phyloP scores from a whole-genome alignment of 2,329 filamentous ascomycete genomes.

The Colletotrichum sp. region DNA sequence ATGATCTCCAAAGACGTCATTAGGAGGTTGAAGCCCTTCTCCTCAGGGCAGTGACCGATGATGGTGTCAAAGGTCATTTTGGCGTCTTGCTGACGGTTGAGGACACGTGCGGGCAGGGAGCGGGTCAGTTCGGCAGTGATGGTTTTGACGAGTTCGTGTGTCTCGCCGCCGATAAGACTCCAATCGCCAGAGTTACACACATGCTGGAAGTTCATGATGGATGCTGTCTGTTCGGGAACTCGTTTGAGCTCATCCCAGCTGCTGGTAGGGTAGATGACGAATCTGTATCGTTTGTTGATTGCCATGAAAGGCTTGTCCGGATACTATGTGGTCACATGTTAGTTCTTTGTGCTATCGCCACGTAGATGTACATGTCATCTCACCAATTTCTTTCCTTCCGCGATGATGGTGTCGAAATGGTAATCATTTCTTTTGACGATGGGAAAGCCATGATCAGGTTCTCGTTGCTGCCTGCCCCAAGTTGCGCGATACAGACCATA shows the following conservation, averaged over 20 bases:
- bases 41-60: not conserved
- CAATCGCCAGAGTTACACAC: not conserved
- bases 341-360: not conserved
- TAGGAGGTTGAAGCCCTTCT: not conserved
- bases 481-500: not conserved
- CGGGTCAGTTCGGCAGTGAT: not conserved
- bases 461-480: not conserved
- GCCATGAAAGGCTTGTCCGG: not conserved
- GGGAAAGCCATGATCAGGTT: not conserved
- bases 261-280: not conserved
- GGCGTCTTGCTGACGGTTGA: not conserved
- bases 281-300: not conserved
- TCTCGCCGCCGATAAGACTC: not conserved
- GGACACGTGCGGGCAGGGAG: not conserved
- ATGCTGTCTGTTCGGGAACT: not conserved
- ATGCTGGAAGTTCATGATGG: not conserved
- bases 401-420: not conserved
- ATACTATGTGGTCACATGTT: not conserved
- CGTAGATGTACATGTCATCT: fast-evolving
- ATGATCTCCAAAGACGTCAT: not conserved
- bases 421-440: not conserved
- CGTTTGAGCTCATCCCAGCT: not conserved
- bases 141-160: not conserved
- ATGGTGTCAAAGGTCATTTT: not conserved
- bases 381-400: not conserved